These are phyloP conservation scores for Dactylis glomerata DNA, from an alignment of 176 grass and related monocot genomes.

Conservation along the genomic window DNA sequence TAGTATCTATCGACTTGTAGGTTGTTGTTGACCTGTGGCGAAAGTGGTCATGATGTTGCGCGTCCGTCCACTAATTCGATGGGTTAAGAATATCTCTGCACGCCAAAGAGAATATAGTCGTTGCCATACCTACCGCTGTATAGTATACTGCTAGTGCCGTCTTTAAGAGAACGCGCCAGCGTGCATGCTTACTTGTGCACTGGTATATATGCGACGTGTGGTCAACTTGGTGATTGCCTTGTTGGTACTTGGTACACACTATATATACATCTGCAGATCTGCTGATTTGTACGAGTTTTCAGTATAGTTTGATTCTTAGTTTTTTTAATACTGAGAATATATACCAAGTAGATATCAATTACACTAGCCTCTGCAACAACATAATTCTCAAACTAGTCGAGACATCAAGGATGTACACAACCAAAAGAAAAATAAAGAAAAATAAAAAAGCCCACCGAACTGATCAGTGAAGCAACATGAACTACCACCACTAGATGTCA, in stretches of 20 bases:
- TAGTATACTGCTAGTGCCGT: neutral
- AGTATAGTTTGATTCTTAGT: too few species aligned
- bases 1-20: neutral
- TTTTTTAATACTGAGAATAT: too few species aligned
- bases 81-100: neutral
- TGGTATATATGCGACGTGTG: neutral
- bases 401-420: too few species aligned
- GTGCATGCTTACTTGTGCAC: neutral
- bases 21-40: neutral
- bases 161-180: neutral
- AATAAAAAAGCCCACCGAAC: too few species aligned
- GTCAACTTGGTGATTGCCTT: neutral
- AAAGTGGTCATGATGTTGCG: neutral
- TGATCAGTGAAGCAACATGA: too few species aligned
- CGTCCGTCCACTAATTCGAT: neutral
- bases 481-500: too few species aligned
- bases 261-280: too few species aligned
- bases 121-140: constrained; percentile 16
- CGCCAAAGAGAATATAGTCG: neutral
- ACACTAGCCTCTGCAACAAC: too few species aligned
- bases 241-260: constrained; percentile 5
- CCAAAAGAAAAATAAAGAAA: too few species aligned
- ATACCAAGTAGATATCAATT: too few species aligned
- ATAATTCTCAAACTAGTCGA: too few species aligned
- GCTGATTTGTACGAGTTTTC: neutral